These are phyloP conservation scores for Fusarium papillatum DNA, from an alignment of 2,329 filamentous ascomycete species.

Conservation along the genomic window DNA sequence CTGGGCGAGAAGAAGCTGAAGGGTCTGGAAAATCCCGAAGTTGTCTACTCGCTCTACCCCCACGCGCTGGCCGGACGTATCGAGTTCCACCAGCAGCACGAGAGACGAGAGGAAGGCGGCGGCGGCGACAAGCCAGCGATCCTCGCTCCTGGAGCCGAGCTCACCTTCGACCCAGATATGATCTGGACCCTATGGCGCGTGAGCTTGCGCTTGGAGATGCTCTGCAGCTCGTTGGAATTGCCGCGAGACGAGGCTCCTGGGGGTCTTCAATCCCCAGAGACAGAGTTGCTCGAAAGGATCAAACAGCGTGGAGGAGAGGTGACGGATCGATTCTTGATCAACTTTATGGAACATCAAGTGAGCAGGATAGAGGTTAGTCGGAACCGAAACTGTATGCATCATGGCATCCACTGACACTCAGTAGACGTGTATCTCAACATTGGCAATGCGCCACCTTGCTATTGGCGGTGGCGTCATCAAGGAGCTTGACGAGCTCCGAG, in stretches of 20 bases:
- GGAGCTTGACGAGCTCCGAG: conserved; percentile 79
- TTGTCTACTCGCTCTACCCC: conserved; percentile 95
- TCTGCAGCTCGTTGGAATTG: conserved; percentile 89
- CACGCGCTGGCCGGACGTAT: conserved; percentile 88
- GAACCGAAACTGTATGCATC: conserved; percentile 72
- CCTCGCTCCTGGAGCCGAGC: conserved; percentile 74
- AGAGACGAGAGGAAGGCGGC: conserved; percentile 58
- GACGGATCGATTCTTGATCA: conserved; percentile 88
- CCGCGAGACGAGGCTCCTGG: conserved; percentile 66
- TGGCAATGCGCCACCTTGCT: conserved; percentile 84
- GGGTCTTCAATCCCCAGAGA: conserved; percentile 81
- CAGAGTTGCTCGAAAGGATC: conserved; percentile 81
- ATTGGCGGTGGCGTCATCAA: conserved; percentile 74
- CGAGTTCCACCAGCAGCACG: conserved; percentile 72
- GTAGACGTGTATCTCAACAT: conserved; percentile 85
- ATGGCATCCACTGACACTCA: conserved; percentile 36
- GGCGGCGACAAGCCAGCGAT: conserved; percentile 67
- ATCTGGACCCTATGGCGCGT: conserved; percentile 94
- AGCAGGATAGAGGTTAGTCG: conserved; percentile 89
- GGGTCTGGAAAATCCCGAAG: conserved; percentile 96
- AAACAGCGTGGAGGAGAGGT: conserved; percentile 82
- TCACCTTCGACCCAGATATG: conserved; percentile 83
- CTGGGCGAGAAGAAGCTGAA: conserved; percentile 96
- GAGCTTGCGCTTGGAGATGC: conserved; percentile 90
- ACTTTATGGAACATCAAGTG: conserved; percentile 95